Evolutionary conservation across 2,329 filamentous ascomycete genomes (phyloP), one percentile per base, ranked within the genome.

Genomic region (Aspergillus luchuensis): DNA sequence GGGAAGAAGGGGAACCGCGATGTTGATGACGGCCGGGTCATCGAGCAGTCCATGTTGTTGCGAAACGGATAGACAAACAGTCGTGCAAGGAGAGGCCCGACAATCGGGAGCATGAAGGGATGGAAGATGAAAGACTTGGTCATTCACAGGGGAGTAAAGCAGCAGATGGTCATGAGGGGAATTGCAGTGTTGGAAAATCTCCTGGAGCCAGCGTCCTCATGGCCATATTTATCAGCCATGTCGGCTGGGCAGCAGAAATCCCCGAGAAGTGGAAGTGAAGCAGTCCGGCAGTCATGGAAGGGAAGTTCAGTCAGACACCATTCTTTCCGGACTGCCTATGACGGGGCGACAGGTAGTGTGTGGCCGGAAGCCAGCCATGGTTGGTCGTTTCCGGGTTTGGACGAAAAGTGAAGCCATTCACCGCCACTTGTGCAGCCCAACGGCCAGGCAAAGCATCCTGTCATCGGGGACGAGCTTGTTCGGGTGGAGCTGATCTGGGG

Each of bases 1-100:
- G 63, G 54, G 48, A 64, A 60, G 51, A 58, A 66, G 13, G 63
- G 63, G 49, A 66, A 66, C 4, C 63, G 63, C 15, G 62, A 57
- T 17, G 58, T 57, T n/a, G 53, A 30, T 13, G 61, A 38, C 43
- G 56, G 53, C 38, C 62, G 58, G 19, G 59, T 56, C 25, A 59
- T 33, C 21, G 62, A 50, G 56, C 59, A 62, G 41, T 66, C 63
- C 63, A 66, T 66, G 30, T 56, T 65, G 47, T 53, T 66, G 52
- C 60, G 57, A 39, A 50, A 56, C 17, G 62, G 59, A 25, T 49
- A 63, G 39, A 64, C 19, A 39, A 64, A 52, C 13, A 57, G 53
- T n/a, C 61, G 55, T 33, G 63, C 43, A 8, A 53, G 45, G 43
- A 56, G 36, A 23, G 56, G 48, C 51, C 57, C 41, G 21, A 62